Conservation (phyloP, 2,329 filamentous ascomycete species). For the Penicillium sp. region DNA sequence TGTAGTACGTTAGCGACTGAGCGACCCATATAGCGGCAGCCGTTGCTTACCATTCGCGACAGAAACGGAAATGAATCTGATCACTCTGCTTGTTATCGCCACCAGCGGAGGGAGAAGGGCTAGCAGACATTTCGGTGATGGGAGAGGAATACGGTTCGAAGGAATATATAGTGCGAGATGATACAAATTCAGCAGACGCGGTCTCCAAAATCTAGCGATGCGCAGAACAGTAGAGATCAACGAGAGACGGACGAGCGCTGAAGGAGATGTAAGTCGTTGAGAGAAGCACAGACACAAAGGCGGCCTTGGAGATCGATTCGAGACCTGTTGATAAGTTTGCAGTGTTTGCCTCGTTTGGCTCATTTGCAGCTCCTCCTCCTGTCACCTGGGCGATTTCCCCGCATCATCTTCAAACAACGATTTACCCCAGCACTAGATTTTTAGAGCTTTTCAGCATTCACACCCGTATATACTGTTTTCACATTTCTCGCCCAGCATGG, state of each 20-base stretch:
- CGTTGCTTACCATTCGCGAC: slow-evolving; percentile 79
- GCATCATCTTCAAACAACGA: slow-evolving; percentile 30
- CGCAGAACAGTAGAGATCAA: neutral
- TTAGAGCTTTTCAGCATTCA: neutral
- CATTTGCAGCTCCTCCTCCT: slow-evolving; percentile 26
- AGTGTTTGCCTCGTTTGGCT: slow-evolving; percentile 27
- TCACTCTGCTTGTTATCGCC: slow-evolving; percentile 54
- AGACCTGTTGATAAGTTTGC: slow-evolving; percentile 15
- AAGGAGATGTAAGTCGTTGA: slow-evolving; percentile 21
- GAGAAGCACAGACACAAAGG: slow-evolving; percentile 20
- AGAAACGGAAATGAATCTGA: slow-evolving; percentile 96
- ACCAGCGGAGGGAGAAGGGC: slow-evolving; percentile 47
- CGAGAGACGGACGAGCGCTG: neutral
- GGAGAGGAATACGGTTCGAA: neutral
- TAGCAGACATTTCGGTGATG: slow-evolving; percentile 43
- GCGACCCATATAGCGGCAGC: neutral
- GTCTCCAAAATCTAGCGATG: neutral
- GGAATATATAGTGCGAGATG: neutral
- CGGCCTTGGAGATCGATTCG: slow-evolving; percentile 13
- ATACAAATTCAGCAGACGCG: neutral
- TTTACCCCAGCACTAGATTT: neutral
- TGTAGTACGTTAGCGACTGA: slow-evolving; percentile 41
- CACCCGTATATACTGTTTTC: neutral
- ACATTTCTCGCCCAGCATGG: slow-evolving; percentile 13
- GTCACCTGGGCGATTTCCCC: slow-evolving; percentile 29